These are phyloP conservation scores for Ophiobolus disseminans DNA, from an alignment of 2,329 filamentous ascomycete species.

Conservation along the genomic window DNA sequence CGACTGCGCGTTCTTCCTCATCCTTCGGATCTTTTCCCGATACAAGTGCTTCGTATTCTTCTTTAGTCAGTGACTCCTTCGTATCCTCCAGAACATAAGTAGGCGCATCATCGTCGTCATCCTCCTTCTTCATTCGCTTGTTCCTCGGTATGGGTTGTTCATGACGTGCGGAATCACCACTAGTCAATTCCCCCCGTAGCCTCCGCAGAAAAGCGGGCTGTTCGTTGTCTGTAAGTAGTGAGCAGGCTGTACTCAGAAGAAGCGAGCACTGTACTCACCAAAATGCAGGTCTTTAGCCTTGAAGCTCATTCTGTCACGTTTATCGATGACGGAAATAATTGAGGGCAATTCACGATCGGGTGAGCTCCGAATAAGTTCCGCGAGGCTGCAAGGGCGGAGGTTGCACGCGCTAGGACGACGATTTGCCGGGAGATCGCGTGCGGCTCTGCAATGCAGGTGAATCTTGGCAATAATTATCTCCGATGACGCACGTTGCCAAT, in stretches of 20 bases:
- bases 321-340: conserved; percentile 6
- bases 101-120: conserved; percentile 78
- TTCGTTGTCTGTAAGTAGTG: conserved; percentile 55
- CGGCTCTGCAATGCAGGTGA: conserved; percentile 11
- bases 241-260: conserved; percentile 42
- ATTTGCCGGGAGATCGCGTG: conserved; percentile 12
- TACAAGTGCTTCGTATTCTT: conserved; percentile 57
- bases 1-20: conserved; percentile 10
- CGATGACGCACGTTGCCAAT: conserved; percentile 7
- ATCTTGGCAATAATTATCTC: conserved; percentile 12
- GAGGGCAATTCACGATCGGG: background rate
- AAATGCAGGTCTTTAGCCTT: conserved; percentile 75
- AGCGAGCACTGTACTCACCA: conserved; percentile 43
- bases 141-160: conserved; percentile 54
- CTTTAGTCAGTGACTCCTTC: conserved; percentile 65
- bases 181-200: conserved; percentile 61
- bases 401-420: conserved; percentile 5
- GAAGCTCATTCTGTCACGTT: conserved; percentile 61
- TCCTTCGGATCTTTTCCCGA: conserved; percentile 34
- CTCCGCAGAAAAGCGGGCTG: conserved; percentile 56
- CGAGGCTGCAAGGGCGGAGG: conserved; percentile 8
- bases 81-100: conserved; percentile 76
- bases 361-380: background rate
- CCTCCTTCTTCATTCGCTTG: conserved; percentile 55
- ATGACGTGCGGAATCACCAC: conserved; percentile 55